Evolutionary conservation across 2,329 filamentous ascomycete species (phyloP).

Genomic region (Talaromyces sp.): DNA sequence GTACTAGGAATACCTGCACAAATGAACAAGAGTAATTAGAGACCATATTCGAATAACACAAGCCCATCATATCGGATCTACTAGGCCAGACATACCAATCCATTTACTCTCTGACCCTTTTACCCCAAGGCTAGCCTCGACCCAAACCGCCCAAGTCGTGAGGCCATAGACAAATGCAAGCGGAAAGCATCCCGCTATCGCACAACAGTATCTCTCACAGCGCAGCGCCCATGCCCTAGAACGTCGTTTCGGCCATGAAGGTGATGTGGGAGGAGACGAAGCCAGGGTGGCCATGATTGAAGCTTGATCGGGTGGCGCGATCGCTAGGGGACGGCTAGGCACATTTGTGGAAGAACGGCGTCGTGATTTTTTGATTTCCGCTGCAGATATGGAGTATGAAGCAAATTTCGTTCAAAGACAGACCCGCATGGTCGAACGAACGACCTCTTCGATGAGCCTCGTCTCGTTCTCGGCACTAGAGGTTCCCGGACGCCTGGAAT

Average conservation of each 20-base stretch:
- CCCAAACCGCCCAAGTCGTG: slow-evolving; percentile 93
- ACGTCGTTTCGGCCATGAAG: slow-evolving; percentile 46
- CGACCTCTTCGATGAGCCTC: background rate
- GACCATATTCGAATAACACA: background rate
- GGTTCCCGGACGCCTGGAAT: background rate
- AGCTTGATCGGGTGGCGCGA: slow-evolving; percentile 12
- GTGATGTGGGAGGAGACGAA: slow-evolving; percentile 42
- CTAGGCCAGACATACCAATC: slow-evolving; percentile 37
- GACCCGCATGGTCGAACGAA: slow-evolving; percentile 8
- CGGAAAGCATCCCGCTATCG: slow-evolving; percentile 79
- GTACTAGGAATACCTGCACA: slow-evolving; percentile 53
- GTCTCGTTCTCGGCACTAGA: background rate
- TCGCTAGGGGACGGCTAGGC: background rate
- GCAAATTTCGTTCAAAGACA: background rate
- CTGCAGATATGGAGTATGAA: background rate
- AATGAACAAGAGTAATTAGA: background rate
- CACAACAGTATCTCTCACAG: slow-evolving; percentile 83
- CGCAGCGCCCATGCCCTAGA: slow-evolving; percentile 46
- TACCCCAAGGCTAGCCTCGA: slow-evolving; percentile 73
- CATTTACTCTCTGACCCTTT: slow-evolving; percentile 51
- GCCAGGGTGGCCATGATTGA: slow-evolving; percentile 42
- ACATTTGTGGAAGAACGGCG: background rate
- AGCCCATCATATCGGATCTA: background rate
- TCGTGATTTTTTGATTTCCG: background rate
- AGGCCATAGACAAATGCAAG: slow-evolving; percentile 84